A percentile compares a stretch with the other conserved stretches of the same genome.
Evolutionary conservation across 2,329 filamentous ascomycete genomes (phyloP).

Genomic region (Penicillium digitatum): DNA sequence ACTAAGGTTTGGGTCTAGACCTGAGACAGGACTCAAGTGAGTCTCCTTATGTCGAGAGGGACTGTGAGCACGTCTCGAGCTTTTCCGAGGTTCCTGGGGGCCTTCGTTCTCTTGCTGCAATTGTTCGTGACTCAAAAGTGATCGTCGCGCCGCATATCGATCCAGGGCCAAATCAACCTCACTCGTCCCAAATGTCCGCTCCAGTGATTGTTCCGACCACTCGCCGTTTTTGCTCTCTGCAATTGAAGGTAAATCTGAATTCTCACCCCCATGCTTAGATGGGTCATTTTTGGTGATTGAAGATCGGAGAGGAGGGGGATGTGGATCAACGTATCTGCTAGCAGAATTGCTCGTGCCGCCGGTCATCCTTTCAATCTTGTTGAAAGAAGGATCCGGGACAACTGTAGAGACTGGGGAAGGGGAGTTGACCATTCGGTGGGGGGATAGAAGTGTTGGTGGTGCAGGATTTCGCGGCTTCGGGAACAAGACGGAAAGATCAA

Average conservation of each 20-base stretch:
- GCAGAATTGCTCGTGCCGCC: conserved; percentile 15
- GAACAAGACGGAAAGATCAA: conserved; percentile 44
- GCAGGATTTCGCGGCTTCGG: conserved; percentile 36
- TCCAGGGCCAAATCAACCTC: conserved; percentile 35
- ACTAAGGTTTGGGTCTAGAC: conserved; percentile 10
- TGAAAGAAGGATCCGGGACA: conserved; percentile 30
- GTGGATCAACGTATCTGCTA: conserved; percentile 31
- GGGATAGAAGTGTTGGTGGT: conserved; percentile 37
- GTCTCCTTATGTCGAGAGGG: conserved; percentile 26
- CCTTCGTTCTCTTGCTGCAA: conserved; percentile 17
- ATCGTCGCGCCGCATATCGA: conserved; percentile 25
- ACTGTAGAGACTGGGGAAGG: conserved; percentile 38
- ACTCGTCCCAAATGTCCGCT: conserved; percentile 31
- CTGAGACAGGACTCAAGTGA: conserved; percentile 24
- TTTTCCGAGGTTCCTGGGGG: conserved; percentile 16
- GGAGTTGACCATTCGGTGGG: conserved; percentile 40
- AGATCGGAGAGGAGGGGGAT: conserved; percentile 16
- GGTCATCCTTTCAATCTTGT: conserved; percentile 19
- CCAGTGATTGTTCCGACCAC: conserved; percentile 26
- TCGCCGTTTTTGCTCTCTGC: conserved; percentile 21
- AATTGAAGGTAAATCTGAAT: conserved; percentile 17
- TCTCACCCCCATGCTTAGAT: conserved; percentile 15
- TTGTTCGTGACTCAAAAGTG: conserved; percentile 25
- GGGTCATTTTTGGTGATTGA: conserved; percentile 10
- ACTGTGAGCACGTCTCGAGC: conserved; percentile 21